These are phyloP conservation scores for Tillandsia fasciculata DNA, from an alignment of 176 grass and related monocot genomes.

Conservation along the genomic window DNA sequence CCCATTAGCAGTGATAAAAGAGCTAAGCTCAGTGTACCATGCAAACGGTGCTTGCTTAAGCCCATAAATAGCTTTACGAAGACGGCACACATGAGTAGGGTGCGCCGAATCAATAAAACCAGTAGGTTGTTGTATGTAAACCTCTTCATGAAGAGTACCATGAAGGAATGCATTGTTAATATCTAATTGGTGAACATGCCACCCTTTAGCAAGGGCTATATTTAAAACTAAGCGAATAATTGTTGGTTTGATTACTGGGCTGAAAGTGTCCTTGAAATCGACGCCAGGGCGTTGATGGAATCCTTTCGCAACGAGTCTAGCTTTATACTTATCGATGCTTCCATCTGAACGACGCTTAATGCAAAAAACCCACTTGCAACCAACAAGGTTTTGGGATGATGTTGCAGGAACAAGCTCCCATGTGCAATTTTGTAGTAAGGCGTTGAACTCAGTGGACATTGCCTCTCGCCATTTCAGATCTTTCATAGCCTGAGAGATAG, in stretches of 20 bases:
- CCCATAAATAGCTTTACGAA: slow-evolving; percentile 6
- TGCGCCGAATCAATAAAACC: neutral
- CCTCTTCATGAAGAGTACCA: neutral
- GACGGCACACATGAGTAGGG: neutral
- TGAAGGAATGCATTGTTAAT: slow-evolving; percentile 8
- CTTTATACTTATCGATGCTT: slow-evolving; percentile 10
- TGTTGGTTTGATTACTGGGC: slow-evolving; percentile 4
- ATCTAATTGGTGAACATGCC: slow-evolving; percentile 2
- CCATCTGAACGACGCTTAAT: slow-evolving; percentile 9
- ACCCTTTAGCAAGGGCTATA: neutral
- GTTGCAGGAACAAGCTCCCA: neutral
- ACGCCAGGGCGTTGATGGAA: neutral
- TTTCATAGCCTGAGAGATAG: neutral
- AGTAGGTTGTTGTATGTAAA: slow-evolving; percentile 6
- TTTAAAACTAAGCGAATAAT: neutral
- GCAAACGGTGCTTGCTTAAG: slow-evolving; percentile 9
- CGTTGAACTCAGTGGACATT: slow-evolving; percentile 8
- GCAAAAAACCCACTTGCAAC: slow-evolving; percentile 1
- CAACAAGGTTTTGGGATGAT: neutral
- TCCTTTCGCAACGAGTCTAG: slow-evolving; percentile 2
- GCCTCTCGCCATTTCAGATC: slow-evolving; percentile 2
- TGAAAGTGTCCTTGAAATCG: slow-evolving; percentile 9
- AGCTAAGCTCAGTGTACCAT: neutral
- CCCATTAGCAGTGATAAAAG: neutral
- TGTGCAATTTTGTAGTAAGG: neutral